These are phyloP conservation scores for Coniochaeta ligniaria DNA, from an alignment of 2,329 filamentous ascomycete species.

Conservation along the genomic window DNA sequence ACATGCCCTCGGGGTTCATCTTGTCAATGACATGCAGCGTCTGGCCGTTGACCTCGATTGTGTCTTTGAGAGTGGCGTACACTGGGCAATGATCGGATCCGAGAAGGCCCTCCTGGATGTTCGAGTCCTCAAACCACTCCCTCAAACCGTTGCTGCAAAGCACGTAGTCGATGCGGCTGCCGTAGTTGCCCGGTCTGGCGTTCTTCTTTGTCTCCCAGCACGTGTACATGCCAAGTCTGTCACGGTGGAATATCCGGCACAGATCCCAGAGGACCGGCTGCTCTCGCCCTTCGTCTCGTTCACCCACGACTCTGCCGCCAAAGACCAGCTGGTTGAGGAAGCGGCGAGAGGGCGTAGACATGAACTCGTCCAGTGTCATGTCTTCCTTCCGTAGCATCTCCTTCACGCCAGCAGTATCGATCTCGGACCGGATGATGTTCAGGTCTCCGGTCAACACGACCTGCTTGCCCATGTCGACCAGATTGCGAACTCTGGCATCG, in stretches of 20 bases:
- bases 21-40: constrained; percentile 58
- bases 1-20: constrained; percentile 71
- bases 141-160: constrained; percentile 75
- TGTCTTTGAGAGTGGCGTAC: constrained; percentile 65
- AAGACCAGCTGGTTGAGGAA: constrained; percentile 83
- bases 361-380: constrained; percentile 63
- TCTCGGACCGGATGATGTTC: constrained; percentile 64
- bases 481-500: constrained; percentile 77
- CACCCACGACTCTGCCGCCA: constrained; percentile 59
- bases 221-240: constrained; percentile 86
- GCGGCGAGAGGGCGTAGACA: constrained; percentile 63
- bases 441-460: constrained; percentile 84
- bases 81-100: constrained; percentile 97
- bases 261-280: constrained; percentile 73
- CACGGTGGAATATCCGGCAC: constrained; percentile 72
- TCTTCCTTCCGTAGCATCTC: constrained; percentile 67
- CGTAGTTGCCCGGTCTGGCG: constrained; percentile 90
- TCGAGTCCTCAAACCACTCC: constrained; percentile 69
- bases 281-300: constrained; percentile 63
- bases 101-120: constrained; percentile 90
- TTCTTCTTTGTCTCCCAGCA: constrained; percentile 96
- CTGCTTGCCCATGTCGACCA: constrained; percentile 71
- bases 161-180: constrained; percentile 88
- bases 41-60: constrained; percentile 41
- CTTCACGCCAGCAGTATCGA: constrained; percentile 69